Evolutionary conservation across 495 filamentous ascomycete species (phyloP).

Genomic region (Daldinia vernicosa): DNA sequence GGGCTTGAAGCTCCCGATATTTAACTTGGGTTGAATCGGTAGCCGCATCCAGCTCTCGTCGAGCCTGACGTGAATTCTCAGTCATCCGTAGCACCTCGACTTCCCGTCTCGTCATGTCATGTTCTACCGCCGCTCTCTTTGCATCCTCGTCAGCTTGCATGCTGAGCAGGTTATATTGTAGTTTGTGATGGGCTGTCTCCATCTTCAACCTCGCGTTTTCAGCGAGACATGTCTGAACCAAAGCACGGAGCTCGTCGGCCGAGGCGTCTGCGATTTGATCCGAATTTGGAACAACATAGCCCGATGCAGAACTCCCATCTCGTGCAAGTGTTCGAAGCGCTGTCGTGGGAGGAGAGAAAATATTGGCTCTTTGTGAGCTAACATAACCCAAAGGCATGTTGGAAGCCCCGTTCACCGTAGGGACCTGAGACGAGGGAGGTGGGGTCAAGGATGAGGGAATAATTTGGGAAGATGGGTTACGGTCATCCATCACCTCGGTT

Average conservation of each 20-base stretch:
- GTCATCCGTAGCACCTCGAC: conserved; percentile 82
- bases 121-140: conserved; percentile 89
- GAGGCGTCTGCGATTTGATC: conserved; percentile 72
- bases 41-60: conserved; percentile 53
- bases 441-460: conserved; percentile 71
- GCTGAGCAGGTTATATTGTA: conserved; percentile 86
- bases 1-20: conserved; percentile 57
- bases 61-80: conserved; percentile 60
- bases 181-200: conserved; percentile 87
- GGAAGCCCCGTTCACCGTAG: conserved; percentile 47
- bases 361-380: conserved; percentile 52
- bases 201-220: conserved; percentile 74
- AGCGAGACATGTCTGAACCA: conserved; percentile 61
- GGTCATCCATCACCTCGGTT: conserved; percentile 54
- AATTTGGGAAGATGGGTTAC: conserved; percentile 42
- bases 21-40: conserved; percentile 54
- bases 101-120: conserved; percentile 89
- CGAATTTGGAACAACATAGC: conserved; percentile 65
- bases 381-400: conserved; percentile 54
- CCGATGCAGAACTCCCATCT: conserved; percentile 58
- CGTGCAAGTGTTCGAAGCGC: conserved; percentile 57
- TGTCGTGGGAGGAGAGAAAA: conserved; percentile 68
- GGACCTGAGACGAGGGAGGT: conserved; percentile 76
- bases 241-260: conserved; percentile 64
- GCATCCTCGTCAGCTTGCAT: conserved; percentile 88